phyloP scores from a whole-genome alignment of 768 basidiomycete genomes.

The Boletus subparvulus region DNA sequence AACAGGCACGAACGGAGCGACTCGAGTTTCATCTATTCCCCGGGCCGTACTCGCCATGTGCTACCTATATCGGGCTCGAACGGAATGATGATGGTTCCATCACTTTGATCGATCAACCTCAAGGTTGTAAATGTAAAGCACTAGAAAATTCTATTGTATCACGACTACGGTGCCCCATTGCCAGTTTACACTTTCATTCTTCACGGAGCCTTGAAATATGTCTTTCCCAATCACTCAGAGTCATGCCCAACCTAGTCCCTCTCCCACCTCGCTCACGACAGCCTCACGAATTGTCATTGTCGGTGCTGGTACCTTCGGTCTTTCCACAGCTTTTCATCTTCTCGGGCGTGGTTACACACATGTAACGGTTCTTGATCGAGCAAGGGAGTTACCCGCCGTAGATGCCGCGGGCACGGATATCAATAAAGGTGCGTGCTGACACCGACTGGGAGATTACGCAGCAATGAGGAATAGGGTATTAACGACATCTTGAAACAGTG shows the following conservation, averaged over 20 bases:
- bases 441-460: neutral
- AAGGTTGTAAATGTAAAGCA: too few species aligned
- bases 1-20: neutral
- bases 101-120: neutral
- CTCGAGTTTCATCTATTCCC: too few species aligned
- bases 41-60: neutral
- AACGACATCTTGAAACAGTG: slow-evolving; percentile 41
- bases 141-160: too few species aligned
- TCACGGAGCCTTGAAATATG: slow-evolving; percentile 3
- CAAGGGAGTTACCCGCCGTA: slow-evolving; percentile 66
- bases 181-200: neutral
- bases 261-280: neutral
- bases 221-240: neutral
- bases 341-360: slow-evolving; percentile 64
- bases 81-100: neutral
- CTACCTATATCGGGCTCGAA: neutral
- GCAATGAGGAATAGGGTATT: neutral
- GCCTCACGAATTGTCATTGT: slow-evolving; percentile 50
- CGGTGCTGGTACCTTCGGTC: slow-evolving; percentile 83
- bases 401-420: slow-evolving; percentile 74
- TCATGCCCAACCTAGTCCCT: neutral
- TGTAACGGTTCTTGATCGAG: slow-evolving; percentile 76
- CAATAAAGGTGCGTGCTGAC: slow-evolving; percentile 33
- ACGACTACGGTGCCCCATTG: neutral
- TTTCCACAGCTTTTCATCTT: slow-evolving; percentile 83